These are phyloP conservation scores for Mediolabrus comicus DNA, from an alignment of 108 stramenopile species.

Conservation along the genomic window DNA sequence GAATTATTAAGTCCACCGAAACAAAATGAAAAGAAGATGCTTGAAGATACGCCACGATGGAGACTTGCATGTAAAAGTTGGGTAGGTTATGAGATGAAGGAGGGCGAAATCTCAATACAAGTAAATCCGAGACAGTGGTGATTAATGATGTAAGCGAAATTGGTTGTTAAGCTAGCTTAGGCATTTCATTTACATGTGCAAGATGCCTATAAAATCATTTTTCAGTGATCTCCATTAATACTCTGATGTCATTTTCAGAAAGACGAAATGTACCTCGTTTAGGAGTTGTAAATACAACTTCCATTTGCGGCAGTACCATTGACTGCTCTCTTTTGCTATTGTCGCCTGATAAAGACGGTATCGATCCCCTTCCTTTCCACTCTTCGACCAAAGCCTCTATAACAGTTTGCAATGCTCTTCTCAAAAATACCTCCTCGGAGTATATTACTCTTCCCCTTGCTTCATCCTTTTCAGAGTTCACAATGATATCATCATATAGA, in stretches of 20 bases:
- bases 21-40: conserved; percentile 60
- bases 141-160: conserved; percentile 4
- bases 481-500: background rate
- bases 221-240: conserved; percentile 5
- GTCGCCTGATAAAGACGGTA: background rate
- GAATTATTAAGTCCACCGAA: conserved; percentile 60
- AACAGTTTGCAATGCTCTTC: conserved; percentile 6
- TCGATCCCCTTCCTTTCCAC: conserved; percentile 15
- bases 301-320: conserved; percentile 23
- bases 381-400: conserved; percentile 26
- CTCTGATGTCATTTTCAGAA: conserved; percentile 15
- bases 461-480: background rate
- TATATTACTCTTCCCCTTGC: background rate
- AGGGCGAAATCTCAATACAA: conserved; percentile 64
- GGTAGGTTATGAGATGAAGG: conserved; percentile 76
- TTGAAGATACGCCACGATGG: conserved; percentile 65
- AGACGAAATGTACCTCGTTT: conserved; percentile 30
- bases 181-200: background rate
- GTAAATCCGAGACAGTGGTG: conserved; percentile 79
- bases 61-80: conserved; percentile 74
- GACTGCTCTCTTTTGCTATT: background rate
- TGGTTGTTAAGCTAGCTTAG: background rate
- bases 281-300: conserved; percentile 35
- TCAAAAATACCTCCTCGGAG: conserved; percentile 3
- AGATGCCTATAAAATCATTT: background rate